Base-by-base conservation (phyloP, 306 rosid genomes). In the Acacia melanoxylon region DNA sequence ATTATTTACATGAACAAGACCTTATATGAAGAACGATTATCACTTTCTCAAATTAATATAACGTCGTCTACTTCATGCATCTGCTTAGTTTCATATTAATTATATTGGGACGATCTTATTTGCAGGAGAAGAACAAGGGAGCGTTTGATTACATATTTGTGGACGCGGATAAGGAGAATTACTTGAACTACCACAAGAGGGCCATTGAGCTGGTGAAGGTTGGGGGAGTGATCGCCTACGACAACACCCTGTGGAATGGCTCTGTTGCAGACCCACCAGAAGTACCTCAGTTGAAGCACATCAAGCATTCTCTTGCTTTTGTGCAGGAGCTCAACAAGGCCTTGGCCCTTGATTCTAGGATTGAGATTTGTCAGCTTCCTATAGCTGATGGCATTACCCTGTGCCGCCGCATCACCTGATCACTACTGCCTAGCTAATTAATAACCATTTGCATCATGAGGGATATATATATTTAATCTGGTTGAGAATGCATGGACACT, bases 341-440 rank as follows among this genome's bases (percentile, higher is more conserved):
- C 10, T 85, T 91, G n/a, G 91, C 97, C 40, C 88, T 72, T 12
- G 98, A 94, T 80, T 92, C 97, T 13, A 89, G 98, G 75, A 91
- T 94, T 33, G 98, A 92, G 69, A 91, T 94, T 20, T 92, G 96
- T 84, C 89, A 87, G 93, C 95, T 94, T 45, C 89, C 95, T 0
- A 92, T 94, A 66, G 97, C 94, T 65, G 98, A 94, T 83, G 95
- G 95, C 14, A 87, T 94, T 91, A 94, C 95, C 54, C 76, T 94
- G 78, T 94, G 94, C 90, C 98, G 97, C 86, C 84, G 95, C 82
- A 66, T 92, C 85, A 88, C 19, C 46, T 67, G 13, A 67, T 67
- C 13, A 35, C 13, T 62, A 11, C 51, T n/a, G n/a, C n/a, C 12
- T 15, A 3, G 3, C 51, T n/a, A n/a, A 10, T 46, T 46, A 46